Conservation (phyloP, 208 protist genomes). For the Leishmania braziliensis region DNA sequence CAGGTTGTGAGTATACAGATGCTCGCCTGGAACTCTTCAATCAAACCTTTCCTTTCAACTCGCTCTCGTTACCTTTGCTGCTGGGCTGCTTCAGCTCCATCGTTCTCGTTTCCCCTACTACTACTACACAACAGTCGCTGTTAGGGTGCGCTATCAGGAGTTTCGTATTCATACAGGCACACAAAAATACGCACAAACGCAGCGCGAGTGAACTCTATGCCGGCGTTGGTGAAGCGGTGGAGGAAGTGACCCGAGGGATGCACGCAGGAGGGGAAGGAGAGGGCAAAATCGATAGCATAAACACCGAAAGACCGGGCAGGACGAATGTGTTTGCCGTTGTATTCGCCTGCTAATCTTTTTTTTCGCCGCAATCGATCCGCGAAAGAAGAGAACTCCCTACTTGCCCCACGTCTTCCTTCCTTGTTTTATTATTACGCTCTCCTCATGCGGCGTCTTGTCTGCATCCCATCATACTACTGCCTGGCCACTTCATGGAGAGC, state of each 20-base stretch:
- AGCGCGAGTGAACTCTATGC: neutral
- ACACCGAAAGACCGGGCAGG: neutral
- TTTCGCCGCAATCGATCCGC: neutral
- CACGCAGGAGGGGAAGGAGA: neutral
- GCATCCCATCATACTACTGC: neutral
- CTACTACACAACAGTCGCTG: neutral
- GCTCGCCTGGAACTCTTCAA: neutral
- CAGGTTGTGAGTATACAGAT: neutral
- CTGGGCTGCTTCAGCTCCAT: neutral
- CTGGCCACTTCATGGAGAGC: neutral
- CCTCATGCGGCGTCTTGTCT: neutral
- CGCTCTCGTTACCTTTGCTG: neutral
- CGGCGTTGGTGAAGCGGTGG: neutral
- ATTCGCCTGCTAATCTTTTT: neutral
- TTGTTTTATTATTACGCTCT: neutral
- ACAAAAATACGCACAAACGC: neutral
- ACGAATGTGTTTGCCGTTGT: neutral
- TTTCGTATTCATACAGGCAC: neutral
- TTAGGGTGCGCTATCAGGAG: neutral
- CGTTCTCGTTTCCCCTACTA: neutral
- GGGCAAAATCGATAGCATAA: too few species aligned
- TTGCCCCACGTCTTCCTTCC: neutral
- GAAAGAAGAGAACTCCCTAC: rapidly evolving
- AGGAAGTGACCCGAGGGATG: neutral
- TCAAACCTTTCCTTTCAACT: neutral